Evolutionary conservation across 257 asterid genomes (phyloP), one percentile per base, ranked within the genome.

Genomic region (Solanum sparsipilum): DNA sequence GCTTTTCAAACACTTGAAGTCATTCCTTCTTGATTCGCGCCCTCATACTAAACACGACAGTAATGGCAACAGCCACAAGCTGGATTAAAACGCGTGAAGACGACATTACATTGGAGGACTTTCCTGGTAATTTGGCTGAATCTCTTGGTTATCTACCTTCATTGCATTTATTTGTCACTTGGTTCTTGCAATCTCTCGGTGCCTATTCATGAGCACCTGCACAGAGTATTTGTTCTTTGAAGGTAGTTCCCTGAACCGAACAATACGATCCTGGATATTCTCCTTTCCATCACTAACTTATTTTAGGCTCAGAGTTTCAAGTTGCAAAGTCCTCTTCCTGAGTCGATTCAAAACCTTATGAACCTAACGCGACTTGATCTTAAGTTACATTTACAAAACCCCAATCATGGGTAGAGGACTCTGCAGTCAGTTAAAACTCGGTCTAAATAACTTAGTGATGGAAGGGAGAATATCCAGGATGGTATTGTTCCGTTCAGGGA

Each of bases 1-100:
- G 84, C 84, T 94, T 13, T 95, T 90, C 88, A 91, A 87, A 81
- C 88, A 92, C 83, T 58, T 95, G 93, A 93, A 93, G 89, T 88
- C 93, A 34, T 94, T 96, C 91, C 94, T 95, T 70, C 27, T 39
- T 7, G 89, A 75, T 85, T 91, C 94, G 31, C 86, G 48, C 41
- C 87, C 90, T 83, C 86, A 72, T 23, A 90, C 91, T 29, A 88
- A 89, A 82, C 84, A 56, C 60, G 70, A 88, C 56, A 89, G 84
- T 83, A 90, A 89, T 31, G 91, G 90, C 72, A 86, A 86, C 11
- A 84, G 86, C 81, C 23, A 81, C 88, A 95, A 94, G 92, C 83
- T 74, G 46, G 97, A 93, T 74, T 94, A 83, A 88, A 36, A 84
- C 74, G 87, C 68, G 9, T 84, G 48, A 84, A 21, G 65, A 36